Conservation (phyloP, 495 filamentous ascomycete genomes). For the Trichoderma erinaceum region DNA sequence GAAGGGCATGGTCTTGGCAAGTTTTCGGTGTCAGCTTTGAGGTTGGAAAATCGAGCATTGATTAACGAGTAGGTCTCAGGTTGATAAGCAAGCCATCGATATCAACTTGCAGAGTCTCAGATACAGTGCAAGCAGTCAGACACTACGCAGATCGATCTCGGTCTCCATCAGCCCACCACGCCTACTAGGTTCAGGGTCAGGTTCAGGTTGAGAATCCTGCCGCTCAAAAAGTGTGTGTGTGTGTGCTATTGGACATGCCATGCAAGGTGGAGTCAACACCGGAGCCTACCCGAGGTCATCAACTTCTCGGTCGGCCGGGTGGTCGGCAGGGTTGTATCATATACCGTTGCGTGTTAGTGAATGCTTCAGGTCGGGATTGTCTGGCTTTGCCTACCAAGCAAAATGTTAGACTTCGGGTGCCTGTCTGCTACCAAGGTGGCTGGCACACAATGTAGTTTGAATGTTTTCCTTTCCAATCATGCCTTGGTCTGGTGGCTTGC, state of each 20-base stretch:
- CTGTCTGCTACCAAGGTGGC: background rate
- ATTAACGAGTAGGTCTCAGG: background rate
- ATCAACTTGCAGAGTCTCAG: background rate
- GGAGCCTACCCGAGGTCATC: background rate
- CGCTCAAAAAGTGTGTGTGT: background rate
- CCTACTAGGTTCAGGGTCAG: background rate
- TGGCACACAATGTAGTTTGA: background rate
- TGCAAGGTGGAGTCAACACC: background rate
- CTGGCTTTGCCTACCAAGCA: background rate
- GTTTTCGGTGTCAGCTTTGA: background rate
- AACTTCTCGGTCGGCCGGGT: background rate
- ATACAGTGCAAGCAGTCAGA: background rate
- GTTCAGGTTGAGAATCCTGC: background rate
- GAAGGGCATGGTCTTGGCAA: background rate
- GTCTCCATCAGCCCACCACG: background rate
- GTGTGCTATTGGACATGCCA: too few relatives aligned
- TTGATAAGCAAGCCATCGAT: background rate
- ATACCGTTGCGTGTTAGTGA: background rate
- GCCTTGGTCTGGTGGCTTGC: background rate
- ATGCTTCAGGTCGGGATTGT: background rate
- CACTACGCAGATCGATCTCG: background rate
- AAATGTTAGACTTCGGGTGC: background rate
- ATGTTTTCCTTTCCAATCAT: background rate
- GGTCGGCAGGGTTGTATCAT: background rate
- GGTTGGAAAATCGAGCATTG: background rate